A percentile compares a stretch with the other conserved stretches of the same genome.
phyloP scores from a whole-genome alignment of 148 eudicot species.

The Cornus suecica region DNA sequence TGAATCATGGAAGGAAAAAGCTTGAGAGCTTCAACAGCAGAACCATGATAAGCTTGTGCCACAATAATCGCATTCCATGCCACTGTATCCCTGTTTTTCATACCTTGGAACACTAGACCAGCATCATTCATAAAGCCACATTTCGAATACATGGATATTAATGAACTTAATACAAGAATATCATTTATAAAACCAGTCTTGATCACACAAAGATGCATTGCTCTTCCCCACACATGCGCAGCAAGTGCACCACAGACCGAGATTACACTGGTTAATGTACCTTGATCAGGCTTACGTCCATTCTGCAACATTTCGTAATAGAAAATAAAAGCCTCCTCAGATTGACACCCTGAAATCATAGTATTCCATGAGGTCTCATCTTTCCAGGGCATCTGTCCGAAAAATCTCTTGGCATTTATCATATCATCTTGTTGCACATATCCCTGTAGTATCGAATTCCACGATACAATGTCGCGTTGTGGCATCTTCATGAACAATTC shows the following conservation, averaged over 20 bases:
- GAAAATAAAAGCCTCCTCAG: conserved; percentile 37
- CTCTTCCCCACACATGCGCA: conserved; percentile 42
- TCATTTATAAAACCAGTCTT: conserved; percentile 35
- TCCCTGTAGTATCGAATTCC: conserved; percentile 49
- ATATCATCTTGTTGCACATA: conserved; percentile 46
- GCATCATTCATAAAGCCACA: conserved; percentile 44
- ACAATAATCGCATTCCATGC: conserved; percentile 55
- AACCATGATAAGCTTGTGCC: conserved; percentile 53
- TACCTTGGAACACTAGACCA: conserved; percentile 28
- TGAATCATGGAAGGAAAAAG: conserved; percentile 41
- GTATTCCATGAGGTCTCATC: conserved; percentile 57
- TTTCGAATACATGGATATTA: conserved; percentile 60
- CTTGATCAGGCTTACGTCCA: conserved; percentile 49
- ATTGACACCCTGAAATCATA: conserved; percentile 41
- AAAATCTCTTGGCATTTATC: conserved; percentile 32
- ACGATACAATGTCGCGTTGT: conserved; percentile 36
- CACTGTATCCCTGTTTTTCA: conserved; percentile 35
- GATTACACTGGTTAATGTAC: conserved; percentile 32
- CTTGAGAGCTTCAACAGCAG: conserved; percentile 31
- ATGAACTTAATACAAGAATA: conserved; percentile 34
- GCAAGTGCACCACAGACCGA: conserved; percentile 47
- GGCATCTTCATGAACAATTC: conserved; percentile 53
- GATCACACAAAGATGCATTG: conserved; percentile 38
- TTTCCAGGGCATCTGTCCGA: conserved; percentile 34
- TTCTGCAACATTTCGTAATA: conserved; percentile 33